A percentile compares a stretch with the other conserved stretches of the same genome.
Conservation (phyloP, 495 filamentous ascomycete genomes). For the Tuber calosporum region DNA sequence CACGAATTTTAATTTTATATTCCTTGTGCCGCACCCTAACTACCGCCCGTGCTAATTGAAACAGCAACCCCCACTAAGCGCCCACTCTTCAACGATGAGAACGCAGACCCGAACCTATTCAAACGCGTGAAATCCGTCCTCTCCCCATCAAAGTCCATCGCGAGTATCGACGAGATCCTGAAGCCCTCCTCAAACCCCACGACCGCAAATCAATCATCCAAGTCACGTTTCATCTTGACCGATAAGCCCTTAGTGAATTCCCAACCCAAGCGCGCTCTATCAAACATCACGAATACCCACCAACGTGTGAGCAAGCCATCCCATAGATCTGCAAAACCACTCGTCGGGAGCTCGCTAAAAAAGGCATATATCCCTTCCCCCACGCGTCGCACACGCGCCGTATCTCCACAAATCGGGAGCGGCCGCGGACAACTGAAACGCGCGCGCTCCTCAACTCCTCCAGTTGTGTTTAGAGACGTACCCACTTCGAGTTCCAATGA, state of each 20-base stretch:
- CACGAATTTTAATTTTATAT: conserved; percentile 11
- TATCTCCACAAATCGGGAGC: conserved; percentile 23
- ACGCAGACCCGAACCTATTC: conserved; percentile 21
- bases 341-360: conserved; percentile 30
- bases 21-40: conserved; percentile 16
- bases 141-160: background rate
- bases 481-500: conserved; percentile 22
- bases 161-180: conserved; percentile 6
- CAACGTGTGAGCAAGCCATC: conserved; percentile 27
- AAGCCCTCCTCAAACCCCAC: conserved; percentile 12
- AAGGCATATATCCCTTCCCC: conserved; percentile 25
- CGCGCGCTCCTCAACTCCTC: conserved; percentile 27
- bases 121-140: conserved; percentile 34
- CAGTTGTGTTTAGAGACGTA: conserved; percentile 15
- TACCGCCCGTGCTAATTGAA: conserved; percentile 20
- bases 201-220: conserved; percentile 16
- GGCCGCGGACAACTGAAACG: conserved; percentile 14
- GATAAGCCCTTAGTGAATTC: conserved; percentile 14
- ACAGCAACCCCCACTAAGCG: conserved; percentile 38
- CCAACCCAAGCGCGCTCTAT: conserved; percentile 23
- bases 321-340: conserved; percentile 24
- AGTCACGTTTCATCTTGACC: conserved; percentile 29
- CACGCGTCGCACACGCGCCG: conserved; percentile 26
- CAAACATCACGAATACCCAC: conserved; percentile 35
- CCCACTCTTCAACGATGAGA: conserved; percentile 36